Conservation (phyloP, 1,284 basidiomycete species). For the Sporisorium reilianum region DNA sequence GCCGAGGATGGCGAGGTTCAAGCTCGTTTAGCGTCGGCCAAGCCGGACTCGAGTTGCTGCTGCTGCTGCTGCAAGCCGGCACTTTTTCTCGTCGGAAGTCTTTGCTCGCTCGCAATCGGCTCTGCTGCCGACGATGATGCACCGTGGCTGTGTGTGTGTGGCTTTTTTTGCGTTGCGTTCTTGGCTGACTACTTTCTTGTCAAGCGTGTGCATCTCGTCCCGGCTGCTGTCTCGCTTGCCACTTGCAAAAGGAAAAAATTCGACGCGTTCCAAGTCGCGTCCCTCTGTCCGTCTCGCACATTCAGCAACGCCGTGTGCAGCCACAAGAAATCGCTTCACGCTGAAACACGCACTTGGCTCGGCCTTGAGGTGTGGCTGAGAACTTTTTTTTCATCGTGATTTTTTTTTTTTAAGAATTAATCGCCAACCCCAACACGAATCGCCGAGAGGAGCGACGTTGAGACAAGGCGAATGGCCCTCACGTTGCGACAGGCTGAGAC, state of each 20-base stretch:
- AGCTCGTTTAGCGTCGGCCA: not conserved
- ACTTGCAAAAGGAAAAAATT: not conserved
- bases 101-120: not conserved
- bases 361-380: not conserved
- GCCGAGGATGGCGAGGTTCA: not conserved
- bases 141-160: not conserved
- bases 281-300: not conserved
- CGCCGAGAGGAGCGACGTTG: no score
- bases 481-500: no score
- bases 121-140: not conserved
- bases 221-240: not conserved
- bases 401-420: no score
- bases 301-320: not conserved
- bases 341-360: slow-evolving; percentile 1
- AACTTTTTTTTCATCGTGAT: not conserved
- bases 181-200: not conserved
- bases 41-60: no score
- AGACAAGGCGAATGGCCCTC: no score
- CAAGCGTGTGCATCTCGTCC: not conserved
- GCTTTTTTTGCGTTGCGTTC: not conserved
- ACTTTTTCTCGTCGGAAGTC: not conserved
- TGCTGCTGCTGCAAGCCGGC: not conserved
- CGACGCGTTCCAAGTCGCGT: slow-evolving; percentile 4
- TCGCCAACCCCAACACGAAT: no score
- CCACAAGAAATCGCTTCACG: no score